phyloP scores from a whole-genome alignment of 441 rosid genomes.

The Monsonia emarginata region DNA sequence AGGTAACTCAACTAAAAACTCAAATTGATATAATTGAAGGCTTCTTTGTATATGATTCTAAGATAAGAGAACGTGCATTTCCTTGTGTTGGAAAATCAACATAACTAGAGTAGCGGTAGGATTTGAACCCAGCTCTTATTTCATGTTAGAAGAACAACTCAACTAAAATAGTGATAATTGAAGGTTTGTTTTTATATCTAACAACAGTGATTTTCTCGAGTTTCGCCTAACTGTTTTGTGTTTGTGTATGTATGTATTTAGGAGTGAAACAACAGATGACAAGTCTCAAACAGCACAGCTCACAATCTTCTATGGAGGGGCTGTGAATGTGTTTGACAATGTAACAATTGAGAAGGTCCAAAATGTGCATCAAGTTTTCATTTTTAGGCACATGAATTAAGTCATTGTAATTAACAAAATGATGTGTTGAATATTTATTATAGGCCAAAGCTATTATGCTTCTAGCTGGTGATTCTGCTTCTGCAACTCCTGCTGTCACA shows the following conservation, averaged over 20 bases:
- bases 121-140: no score
- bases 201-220: no score
- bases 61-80: no score
- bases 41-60: no score
- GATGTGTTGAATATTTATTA: no score
- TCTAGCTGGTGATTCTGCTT: constrained; percentile 26
- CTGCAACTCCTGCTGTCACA: constrained; percentile 10
- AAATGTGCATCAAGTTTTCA: not conserved
- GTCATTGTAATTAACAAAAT: not conserved
- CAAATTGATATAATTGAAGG: no score
- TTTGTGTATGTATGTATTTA: not conserved
- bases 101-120: no score
- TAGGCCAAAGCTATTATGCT: constrained; percentile 33
- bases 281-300: constrained; percentile 24
- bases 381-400: not conserved
- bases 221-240: not conserved
- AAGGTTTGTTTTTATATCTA: not conserved
- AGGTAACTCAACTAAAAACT: constrained; percentile 21
- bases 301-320: constrained; percentile 35
- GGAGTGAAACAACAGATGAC: constrained; percentile 6
- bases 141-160: no score
- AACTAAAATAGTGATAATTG: no score
- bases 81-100: no score
- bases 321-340: constrained; percentile 28
- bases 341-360: constrained; percentile 34